Percentiles rank a stretch among this genome's conserved stretches.
phyloP scores from a whole-genome alignment of 2,329 filamentous ascomycete genomes.

The Trichoderma atrobrunneum region DNA sequence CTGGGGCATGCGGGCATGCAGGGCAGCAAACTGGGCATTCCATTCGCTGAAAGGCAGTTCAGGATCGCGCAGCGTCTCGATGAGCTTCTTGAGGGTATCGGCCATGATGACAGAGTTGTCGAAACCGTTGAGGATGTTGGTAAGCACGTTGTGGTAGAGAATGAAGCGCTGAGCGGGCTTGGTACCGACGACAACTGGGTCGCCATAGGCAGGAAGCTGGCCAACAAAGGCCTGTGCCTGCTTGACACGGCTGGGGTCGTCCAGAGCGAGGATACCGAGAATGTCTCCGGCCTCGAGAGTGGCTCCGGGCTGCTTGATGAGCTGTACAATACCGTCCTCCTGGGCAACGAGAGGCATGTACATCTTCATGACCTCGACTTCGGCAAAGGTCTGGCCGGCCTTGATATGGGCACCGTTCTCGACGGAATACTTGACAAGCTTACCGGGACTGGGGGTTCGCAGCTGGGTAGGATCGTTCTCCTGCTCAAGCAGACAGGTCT shows the following conservation, averaged over 20 bases:
- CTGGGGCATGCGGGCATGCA: slow-evolving; percentile 96
- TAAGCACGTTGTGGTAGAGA: slow-evolving; percentile 71
- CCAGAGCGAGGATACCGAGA: slow-evolving; percentile 90
- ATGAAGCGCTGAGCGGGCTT: slow-evolving; percentile 89
- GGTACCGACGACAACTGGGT: slow-evolving; percentile 80
- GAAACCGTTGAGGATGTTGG: slow-evolving; percentile 87
- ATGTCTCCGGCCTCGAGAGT: slow-evolving; percentile 97
- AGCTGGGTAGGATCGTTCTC: slow-evolving; percentile 99
- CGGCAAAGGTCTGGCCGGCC: slow-evolving; percentile 89
- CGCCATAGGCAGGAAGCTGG: slow-evolving; percentile 81
- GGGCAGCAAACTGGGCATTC: slow-evolving; percentile 90
- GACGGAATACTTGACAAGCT: slow-evolving; percentile 96
- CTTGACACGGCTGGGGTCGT: slow-evolving; percentile 95
- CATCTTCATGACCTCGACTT: slow-evolving; percentile 99
- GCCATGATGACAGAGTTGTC: slow-evolving; percentile 98
- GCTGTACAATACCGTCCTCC: slow-evolving; percentile 93
- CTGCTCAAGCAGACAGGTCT: slow-evolving; percentile 96
- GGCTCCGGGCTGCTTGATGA: slow-evolving; percentile 99
- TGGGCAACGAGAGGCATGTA: slow-evolving; percentile 97
- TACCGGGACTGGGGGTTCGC: slow-evolving; percentile 89
- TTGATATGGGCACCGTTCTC: slow-evolving; percentile 92
- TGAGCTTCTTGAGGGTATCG: slow-evolving; percentile 77
- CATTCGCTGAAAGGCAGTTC: slow-evolving; percentile 96
- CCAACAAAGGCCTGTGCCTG: slow-evolving; percentile 92
- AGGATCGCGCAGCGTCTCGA: slow-evolving; percentile 84